Percentiles rank a stretch among this genome's conserved stretches.
Conservation (phyloP, 2,329 filamentous ascomycete species). For the Hyphodiscus sp. region DNA sequence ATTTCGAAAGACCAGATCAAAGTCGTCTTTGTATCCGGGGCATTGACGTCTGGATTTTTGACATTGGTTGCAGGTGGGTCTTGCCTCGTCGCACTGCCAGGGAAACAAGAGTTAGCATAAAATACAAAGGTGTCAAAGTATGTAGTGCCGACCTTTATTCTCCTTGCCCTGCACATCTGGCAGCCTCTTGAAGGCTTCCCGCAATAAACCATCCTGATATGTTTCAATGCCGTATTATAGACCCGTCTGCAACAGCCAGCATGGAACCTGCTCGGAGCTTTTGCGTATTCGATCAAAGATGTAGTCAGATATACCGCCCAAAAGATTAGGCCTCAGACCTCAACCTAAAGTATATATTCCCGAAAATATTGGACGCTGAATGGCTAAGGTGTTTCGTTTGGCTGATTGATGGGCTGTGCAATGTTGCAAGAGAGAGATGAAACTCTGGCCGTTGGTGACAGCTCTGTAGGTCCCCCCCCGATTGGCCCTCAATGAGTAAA, state of each 20-base stretch:
- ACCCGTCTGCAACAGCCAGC: neutral
- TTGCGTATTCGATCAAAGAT: neutral
- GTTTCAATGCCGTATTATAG: neutral
- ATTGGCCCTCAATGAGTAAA: neutral
- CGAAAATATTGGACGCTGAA: neutral
- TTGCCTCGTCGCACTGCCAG: slow-evolving; percentile 58
- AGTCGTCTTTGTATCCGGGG: slow-evolving; percentile 64
- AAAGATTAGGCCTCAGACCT: neutral
- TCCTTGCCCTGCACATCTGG: slow-evolving; percentile 66
- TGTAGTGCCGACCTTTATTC: slow-evolving; percentile 58
- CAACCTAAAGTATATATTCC: neutral
- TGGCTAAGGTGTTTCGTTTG: neutral
- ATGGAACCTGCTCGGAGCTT: neutral
- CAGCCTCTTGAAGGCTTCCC: slow-evolving; percentile 63
- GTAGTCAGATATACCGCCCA: neutral
- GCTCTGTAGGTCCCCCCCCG: neutral
- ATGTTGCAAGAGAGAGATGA: slow-evolving; percentile 6
- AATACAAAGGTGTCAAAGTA: neutral
- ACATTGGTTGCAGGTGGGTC: slow-evolving; percentile 60
- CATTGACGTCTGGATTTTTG: slow-evolving; percentile 56
- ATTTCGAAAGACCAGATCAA: slow-evolving; percentile 66
- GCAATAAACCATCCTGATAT: slow-evolving; percentile 53
- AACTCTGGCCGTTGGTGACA: slow-evolving; percentile 17
- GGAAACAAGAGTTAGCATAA: slow-evolving; percentile 17
- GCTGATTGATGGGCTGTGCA: slow-evolving; percentile 9